Evolutionary conservation across 139 green algal species (phyloP).

Genomic region (Auxenochlorella protothecoides): DNA sequence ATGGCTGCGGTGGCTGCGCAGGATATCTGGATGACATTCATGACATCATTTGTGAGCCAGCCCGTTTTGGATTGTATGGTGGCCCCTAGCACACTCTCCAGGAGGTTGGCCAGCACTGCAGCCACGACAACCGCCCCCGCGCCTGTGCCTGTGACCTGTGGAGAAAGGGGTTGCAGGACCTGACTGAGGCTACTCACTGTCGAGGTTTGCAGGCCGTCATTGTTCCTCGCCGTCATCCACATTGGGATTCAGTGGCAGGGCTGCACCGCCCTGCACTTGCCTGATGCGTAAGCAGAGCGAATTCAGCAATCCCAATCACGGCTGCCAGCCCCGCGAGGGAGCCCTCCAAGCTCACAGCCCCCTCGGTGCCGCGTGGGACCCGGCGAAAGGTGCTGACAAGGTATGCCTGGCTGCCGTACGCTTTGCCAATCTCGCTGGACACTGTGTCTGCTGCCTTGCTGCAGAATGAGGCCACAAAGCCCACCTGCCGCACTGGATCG

Average conservation of each 20-base stretch:
- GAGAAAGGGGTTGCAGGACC: background rate
- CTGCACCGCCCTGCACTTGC: constrained; percentile 16
- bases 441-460: constrained; percentile 93
- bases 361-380: constrained; percentile 90
- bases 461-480: constrained; percentile 79
- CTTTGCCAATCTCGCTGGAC: constrained; percentile 92
- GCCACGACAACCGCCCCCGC: constrained; percentile 29
- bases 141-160: constrained; percentile 38
- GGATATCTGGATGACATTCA: constrained; percentile 92
- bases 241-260: background rate
- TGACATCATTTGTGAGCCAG: constrained; percentile 92
- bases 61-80: constrained; percentile 53
- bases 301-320: constrained; percentile 38
- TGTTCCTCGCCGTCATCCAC: background rate
- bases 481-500: constrained; percentile 27
- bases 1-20: constrained; percentile 62
- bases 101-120: constrained; percentile 70
- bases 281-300: constrained; percentile 41
- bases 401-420: constrained; percentile 87
- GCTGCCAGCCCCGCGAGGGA: constrained; percentile 68
- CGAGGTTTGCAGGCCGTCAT: background rate
- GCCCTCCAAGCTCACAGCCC: constrained; percentile 88
- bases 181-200: background rate
- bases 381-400: constrained; percentile 65
- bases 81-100: constrained; percentile 85